A percentile compares a stretch with the other conserved stretches of the same genome.
phyloP scores from a whole-genome alignment of 2,329 filamentous ascomycete genomes.

The Paracoccidioides brasiliensis region DNA sequence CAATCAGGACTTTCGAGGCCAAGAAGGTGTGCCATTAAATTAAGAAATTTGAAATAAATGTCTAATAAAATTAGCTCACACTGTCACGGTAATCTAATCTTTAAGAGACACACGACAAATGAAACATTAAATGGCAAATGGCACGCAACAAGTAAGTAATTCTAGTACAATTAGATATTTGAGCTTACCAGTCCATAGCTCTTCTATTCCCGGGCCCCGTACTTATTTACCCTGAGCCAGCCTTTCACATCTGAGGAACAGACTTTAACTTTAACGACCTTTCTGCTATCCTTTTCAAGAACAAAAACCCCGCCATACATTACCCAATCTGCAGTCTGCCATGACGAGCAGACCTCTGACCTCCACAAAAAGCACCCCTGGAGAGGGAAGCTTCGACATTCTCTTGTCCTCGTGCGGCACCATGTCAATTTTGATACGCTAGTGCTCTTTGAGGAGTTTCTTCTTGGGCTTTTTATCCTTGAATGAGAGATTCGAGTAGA shows the following conservation, averaged over 20 bases:
- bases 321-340: conserved; percentile 25
- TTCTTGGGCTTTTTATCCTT: neutral
- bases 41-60: too few relatives aligned
- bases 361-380: conserved; percentile 3
- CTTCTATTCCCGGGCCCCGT: neutral
- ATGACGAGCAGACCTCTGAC: conserved; percentile 18
- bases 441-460: conserved; percentile 12
- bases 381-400: conserved; percentile 20
- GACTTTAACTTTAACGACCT: conserved; percentile 21
- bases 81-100: too few relatives aligned
- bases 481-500: neutral
- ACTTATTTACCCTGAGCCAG: neutral
- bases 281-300: conserved; percentile 12
- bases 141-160: too few relatives aligned
- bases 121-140: too few relatives aligned
- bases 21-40: neutral
- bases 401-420: conserved; percentile 8
- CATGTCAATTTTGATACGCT: conserved; percentile 14
- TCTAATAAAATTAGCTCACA: too few relatives aligned
- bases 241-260: conserved; percentile 20
- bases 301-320: conserved; percentile 24
- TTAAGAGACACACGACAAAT: too few relatives aligned
- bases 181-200: neutral
- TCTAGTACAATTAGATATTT: too few relatives aligned
- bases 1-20: neutral